These are phyloP conservation scores for Stagonosporopsis vannaccii DNA, from an alignment of 2,329 filamentous ascomycete genomes.

Conservation along the genomic window DNA sequence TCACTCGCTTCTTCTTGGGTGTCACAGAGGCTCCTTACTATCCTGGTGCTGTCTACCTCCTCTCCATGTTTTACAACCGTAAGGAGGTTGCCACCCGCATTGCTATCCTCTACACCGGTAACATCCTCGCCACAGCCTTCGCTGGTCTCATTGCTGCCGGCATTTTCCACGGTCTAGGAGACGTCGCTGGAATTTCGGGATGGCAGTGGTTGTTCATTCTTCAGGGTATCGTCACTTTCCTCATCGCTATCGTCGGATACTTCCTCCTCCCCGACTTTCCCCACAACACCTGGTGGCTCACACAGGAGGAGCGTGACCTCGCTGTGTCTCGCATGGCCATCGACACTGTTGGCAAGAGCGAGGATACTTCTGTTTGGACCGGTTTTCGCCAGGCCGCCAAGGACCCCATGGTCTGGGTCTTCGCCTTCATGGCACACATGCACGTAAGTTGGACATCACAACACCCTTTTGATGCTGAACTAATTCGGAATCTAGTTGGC, in stretches of 20 bases:
- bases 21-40: constrained; percentile 62
- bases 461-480: not conserved
- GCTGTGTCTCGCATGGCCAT: constrained; percentile 48
- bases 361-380: constrained; percentile 49
- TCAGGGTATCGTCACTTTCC: constrained; percentile 71
- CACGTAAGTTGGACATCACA: constrained; percentile 44
- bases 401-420: constrained; percentile 52
- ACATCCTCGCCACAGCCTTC: constrained; percentile 74
- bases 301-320: constrained; percentile 49
- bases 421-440: constrained; percentile 50
- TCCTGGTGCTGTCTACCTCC: constrained; percentile 68
- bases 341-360: constrained; percentile 50
- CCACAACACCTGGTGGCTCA: constrained; percentile 53
- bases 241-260: constrained; percentile 63
- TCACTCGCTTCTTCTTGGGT: constrained; percentile 61
- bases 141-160: constrained; percentile 67
- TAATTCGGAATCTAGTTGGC: constrained; percentile 4
- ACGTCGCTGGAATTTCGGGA: constrained; percentile 62
- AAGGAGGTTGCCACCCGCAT: constrained; percentile 72
- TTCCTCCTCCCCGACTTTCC: constrained; percentile 74
- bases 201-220: constrained; percentile 76
- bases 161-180: constrained; percentile 71
- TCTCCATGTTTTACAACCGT: constrained; percentile 73
- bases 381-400: constrained; percentile 51
- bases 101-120: constrained; percentile 71